Base-by-base conservation (phyloP, 108 stramenopile species). In the Schizochytrium sp. region DNA sequence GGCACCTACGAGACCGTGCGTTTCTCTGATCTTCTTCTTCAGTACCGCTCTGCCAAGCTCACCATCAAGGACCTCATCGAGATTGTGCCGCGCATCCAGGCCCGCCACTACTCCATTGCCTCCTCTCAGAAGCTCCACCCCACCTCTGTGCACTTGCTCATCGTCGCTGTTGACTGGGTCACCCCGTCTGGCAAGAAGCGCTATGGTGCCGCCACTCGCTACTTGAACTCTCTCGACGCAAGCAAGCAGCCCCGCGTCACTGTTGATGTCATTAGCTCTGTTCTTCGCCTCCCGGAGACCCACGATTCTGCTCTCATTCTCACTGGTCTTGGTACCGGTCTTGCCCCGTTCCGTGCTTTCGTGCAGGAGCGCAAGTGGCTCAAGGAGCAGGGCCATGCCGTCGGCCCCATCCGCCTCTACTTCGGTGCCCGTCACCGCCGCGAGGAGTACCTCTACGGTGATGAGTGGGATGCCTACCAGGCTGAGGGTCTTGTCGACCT, bases 321-420 rank as follows among this genome's bases (percentile, higher is more conserved):
- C 96, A 94, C 98, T 61, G 98, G 98, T 41, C 98, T 97, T 12
- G 98, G 98, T 46, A 99, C 98, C 1, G 98, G 98, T 10, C 93
- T 99, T 59, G 98, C 98, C 10, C 98, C 98, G 3, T 97, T 99
- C 97, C 93, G 97, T 12, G 98, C 97, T 10, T 88, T 98, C 61
- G 91, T 99, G 61, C 97, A 98, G 92, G 98, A 98, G 91, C 94
- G 96, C 64, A 87, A 92, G 19, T 89, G 94, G 88, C 93, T 92
- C 69, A 72, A 64, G 91, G 41, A 56, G 90, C 88, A 61, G 61
- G 91, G 90, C 17, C 72, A 88, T 41, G 45, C 50, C 2, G 91
- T 95, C 44, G 95, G 96, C 7, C 47, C 56, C n/a, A 96, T 95
- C 91, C 91, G 96, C 13, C 93, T 98, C 42, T 99, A 97, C 92